Evolutionary conservation across 2,329 filamentous ascomycete species (phyloP).

Genomic region (Venturia oleaginea): DNA sequence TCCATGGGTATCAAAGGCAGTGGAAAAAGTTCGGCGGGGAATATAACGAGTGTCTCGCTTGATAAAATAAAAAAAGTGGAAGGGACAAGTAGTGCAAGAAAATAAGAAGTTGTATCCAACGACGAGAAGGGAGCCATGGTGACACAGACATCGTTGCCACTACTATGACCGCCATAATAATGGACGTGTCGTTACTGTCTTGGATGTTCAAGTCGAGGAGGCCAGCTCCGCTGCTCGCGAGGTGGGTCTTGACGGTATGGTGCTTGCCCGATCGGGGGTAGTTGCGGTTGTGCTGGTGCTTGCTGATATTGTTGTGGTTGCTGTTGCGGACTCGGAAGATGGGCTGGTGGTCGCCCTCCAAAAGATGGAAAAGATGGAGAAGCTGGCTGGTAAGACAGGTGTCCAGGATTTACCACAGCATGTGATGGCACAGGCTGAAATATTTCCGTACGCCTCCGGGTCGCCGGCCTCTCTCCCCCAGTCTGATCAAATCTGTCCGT

Average conservation of each 20-base stretch:
- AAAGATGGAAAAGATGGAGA: not conserved
- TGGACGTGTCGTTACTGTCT: not conserved
- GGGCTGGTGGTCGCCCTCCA: not conserved
- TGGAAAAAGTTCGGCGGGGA: not conserved
- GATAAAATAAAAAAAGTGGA: not conserved
- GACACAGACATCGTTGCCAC: too few species aligned
- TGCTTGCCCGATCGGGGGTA: not conserved
- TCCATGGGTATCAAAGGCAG: conserved; percentile 8
- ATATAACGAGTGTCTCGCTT: conserved; percentile 8
- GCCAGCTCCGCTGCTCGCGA: not conserved
- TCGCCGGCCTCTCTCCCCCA: conserved; percentile 9
- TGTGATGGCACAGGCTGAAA: not conserved
- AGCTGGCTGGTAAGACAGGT: not conserved
- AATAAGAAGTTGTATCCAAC: too few species aligned
- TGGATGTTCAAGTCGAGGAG: not conserved
- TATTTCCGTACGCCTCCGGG: conserved; percentile 11
- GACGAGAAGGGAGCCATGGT: too few species aligned
- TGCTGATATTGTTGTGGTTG: not conserved
- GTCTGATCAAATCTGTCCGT: not conserved
- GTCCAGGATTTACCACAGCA: conserved; percentile 16
- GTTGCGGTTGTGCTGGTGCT: not conserved
- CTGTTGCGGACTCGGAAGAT: not conserved
- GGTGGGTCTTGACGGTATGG: not conserved
- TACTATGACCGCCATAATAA: not conserved
- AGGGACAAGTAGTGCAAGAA: too few species aligned